phyloP scores from a whole-genome alignment of 225 moss, liverwort and hornwort species.

The Ulota crispa region DNA sequence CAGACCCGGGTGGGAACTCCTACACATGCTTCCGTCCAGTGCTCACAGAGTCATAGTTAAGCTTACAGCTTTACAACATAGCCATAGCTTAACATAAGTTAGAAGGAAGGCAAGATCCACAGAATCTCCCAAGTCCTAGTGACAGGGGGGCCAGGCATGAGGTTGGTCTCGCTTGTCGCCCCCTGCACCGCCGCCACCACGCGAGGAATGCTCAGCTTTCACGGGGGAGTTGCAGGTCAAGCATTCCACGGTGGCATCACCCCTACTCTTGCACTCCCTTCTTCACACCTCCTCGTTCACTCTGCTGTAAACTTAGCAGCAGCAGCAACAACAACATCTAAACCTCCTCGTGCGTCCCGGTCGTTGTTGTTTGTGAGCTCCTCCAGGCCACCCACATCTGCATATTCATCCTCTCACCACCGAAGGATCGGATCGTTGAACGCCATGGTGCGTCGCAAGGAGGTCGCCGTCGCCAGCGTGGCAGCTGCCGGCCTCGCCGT shows the following conservation, averaged over 20 bases:
- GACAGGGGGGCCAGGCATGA: constrained; percentile 1
- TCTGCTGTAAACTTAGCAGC: background rate
- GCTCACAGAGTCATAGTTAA: too few relatives aligned
- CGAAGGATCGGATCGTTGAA: background rate
- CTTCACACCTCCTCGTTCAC: background rate
- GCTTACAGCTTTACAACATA: too few relatives aligned
- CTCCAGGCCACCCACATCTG: background rate
- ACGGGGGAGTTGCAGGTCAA: background rate
- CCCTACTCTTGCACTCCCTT: background rate
- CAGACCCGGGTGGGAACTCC: too few relatives aligned
- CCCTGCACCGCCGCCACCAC: background rate
- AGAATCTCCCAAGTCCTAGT: background rate
- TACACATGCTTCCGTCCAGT: too few relatives aligned
- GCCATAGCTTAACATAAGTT: too few relatives aligned
- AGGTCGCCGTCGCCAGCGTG: constrained; percentile 45
- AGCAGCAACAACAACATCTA: too few relatives aligned
- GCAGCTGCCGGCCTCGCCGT: constrained; percentile 51
- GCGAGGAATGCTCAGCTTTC: constrained; percentile 1
- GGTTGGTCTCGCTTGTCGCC: background rate
- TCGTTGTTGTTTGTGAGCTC: background rate
- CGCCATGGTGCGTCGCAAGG: constrained; percentile 47
- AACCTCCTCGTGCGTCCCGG: background rate
- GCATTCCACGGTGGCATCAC: background rate
- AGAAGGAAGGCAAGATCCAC: background rate
- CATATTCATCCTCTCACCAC: background rate